A percentile compares a stretch with the other conserved stretches of the same genome.
Evolutionary conservation across 805 yeast species (phyloP).

Genomic region (Candida vartiovaarae): DNA sequence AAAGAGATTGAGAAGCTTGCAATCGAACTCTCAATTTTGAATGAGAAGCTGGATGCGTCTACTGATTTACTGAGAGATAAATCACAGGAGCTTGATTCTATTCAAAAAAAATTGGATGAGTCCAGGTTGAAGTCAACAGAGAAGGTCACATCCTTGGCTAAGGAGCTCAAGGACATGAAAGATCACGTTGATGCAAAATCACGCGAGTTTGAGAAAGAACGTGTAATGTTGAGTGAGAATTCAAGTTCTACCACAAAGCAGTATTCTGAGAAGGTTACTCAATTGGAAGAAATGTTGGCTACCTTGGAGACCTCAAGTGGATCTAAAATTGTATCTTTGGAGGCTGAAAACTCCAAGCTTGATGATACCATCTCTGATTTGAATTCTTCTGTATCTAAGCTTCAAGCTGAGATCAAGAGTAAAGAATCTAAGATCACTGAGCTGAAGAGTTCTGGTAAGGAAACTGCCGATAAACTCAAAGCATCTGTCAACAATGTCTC

Average conservation of each 20-base stretch:
- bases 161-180: constrained; percentile 25
- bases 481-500: background rate
- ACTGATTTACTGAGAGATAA: constrained; percentile 7
- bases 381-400: constrained; percentile 4
- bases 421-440: constrained; percentile 4
- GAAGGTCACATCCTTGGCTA: constrained; percentile 21
- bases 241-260: constrained; percentile 45
- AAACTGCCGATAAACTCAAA: background rate
- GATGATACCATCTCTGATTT: constrained; percentile 13
- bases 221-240: constrained; percentile 38
- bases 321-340: constrained; percentile 5
- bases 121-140: constrained; percentile 17
- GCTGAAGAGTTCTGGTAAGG: constrained; percentile 1
- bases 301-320: constrained; percentile 6
- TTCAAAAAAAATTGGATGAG: constrained; percentile 15
- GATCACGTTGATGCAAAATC: constrained; percentile 31
- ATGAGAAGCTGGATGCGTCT: constrained; percentile 3
- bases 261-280: constrained; percentile 38
- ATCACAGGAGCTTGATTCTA: constrained; percentile 10
- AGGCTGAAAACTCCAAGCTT: constrained; percentile 8
- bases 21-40: background rate
- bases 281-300: constrained; percentile 31
- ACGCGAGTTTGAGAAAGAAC: constrained; percentile 43
- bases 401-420: constrained; percentile 1
- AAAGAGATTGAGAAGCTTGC: background rate